Evolutionary conservation across 169 alveolate genomes (phyloP).

Genomic region (Besnoitia besnoiti): DNA sequence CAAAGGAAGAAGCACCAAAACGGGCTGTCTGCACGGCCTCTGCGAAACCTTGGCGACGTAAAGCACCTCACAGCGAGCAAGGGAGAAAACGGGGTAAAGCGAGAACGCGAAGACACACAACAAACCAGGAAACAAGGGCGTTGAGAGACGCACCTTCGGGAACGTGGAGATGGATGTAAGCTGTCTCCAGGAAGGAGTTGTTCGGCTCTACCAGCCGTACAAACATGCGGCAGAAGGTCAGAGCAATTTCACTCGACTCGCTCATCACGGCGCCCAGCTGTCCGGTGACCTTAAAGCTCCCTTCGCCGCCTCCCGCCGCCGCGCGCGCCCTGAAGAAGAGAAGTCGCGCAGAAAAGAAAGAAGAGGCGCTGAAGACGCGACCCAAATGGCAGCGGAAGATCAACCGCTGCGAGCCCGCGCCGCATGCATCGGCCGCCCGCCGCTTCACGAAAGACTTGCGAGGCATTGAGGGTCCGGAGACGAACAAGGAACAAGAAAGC

Average conservation of each 20-base stretch:
- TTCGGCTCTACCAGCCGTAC: slow-evolving; percentile 72
- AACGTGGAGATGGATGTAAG: slow-evolving; percentile 89
- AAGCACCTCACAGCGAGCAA: not conserved
- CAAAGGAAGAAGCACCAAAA: not conserved
- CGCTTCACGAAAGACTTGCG: too few relatives aligned
- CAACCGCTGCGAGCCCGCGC: not conserved
- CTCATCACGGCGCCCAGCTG: slow-evolving; percentile 93
- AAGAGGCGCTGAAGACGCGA: too few relatives aligned
- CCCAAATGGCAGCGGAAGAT: not conserved
- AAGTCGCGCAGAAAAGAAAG: not conserved
- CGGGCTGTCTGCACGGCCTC: not conserved
- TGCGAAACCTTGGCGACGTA: not conserved
- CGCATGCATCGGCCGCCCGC: too few relatives aligned
- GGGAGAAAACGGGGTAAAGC: not conserved
- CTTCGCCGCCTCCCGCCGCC: slow-evolving; percentile 8
- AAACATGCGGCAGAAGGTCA: slow-evolving; percentile 87
- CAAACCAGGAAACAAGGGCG: not conserved
- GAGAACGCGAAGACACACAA: too few relatives aligned
- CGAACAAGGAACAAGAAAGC: too few relatives aligned
- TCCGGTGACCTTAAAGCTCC: slow-evolving; percentile 89
- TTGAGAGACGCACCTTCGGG: slow-evolving; percentile 83
- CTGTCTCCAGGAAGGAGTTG: slow-evolving; percentile 82
- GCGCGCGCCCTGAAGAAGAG: slow-evolving; percentile 18
- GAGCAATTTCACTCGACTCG: slow-evolving; percentile 92
- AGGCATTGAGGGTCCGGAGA: too few relatives aligned